Evolutionary conservation across 257 asterid genomes (phyloP), one percentile per base, ranked within the genome.

Genomic region (Scutellaria minor): DNA sequence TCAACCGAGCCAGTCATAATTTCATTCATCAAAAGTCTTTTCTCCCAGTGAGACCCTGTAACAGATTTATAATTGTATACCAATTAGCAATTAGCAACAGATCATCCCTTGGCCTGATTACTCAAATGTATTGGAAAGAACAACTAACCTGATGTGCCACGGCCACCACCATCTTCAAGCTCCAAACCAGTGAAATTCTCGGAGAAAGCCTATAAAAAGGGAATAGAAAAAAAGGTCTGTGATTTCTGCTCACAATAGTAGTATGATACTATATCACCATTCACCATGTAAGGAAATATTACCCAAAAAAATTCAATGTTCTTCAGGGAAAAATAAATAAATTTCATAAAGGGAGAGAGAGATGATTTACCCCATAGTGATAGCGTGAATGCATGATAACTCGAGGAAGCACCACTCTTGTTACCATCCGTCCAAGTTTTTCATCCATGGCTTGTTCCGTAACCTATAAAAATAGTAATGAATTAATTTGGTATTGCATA

Each of bases 1-100:
- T 93, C 98, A 47, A 93, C 98, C n/a, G 98, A 93, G 75, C 98
- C 98, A 0, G 98, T 93, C 98, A 93, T 93, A 42, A 93, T 93
- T 90, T 93, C 98, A 64, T 90, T 90, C 98, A 93, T 93, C 75
- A 93, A 72, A 60, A 93, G 95, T 79, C 98, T 85, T 81, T 93
- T 93, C 89, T 93, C 98, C 98, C 98, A 93, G 76, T 93, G 98
- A 53, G 98, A 93, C 45, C 98, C 98, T 93, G 95, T 64, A 64
- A 52, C 24, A 63, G 58, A 65, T 75, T 75, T 42, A 56, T 60
- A 52, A 64, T 20, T 57, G n/a, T 60, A 24, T 20, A 75, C 45
- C 70, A 41, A 68, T 72, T 47, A 70, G 61, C 52, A 75, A 37
- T 71, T 57, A 68, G 62, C 46, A 75, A 42, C 53, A 56, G 54